Evolutionary conservation across 2,329 filamentous ascomycete species (phyloP), one percentile per base, ranked within the genome.

Genomic region (Pyrenophora teres): DNA sequence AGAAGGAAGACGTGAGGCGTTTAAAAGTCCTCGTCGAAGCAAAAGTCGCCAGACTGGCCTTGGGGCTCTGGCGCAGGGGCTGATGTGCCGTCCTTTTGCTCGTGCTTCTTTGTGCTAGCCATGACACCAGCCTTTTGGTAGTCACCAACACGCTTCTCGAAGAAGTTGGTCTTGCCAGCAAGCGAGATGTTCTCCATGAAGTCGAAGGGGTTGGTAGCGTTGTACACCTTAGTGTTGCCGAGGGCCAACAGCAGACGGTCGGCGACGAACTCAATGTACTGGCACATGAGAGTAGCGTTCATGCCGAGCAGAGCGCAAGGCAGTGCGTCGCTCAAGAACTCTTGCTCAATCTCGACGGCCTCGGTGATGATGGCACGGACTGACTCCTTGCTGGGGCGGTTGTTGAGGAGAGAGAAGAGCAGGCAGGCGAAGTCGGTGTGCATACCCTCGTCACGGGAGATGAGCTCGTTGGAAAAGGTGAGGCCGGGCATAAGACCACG

Each of bases 111-210:
- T 67, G 87, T 89, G 80, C 89, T 92, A 70, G 88, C 88, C 91
- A 99, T 96, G 76, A 99, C 93, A 81, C 94, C 94, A 32, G 94
- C 92, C 85, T 99, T 99, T 80, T 99, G 94, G 85, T 99, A 99
- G 73, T 99, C 94, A 75, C 88, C 94, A 51, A 99, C 94, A 68
- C 94, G 91, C 89, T 99, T 99, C 88, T 99, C 94, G 76, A 99
- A 99, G 86, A 99, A 99, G 87, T 99, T 99, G 76, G 94, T 99
- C 89, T 99, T 99, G 78, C 94, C 94, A 45, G 92, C 90, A 9
- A 99, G 85, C 18, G 94, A 97, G 78, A 99, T 99, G 80, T 96
- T 97, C 84, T 99, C 94, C 94, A 99, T 99, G 78, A 99, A 99
- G 83, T 99, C 94, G 76, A 99, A 99, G 74, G 94, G 94, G 81